These are phyloP conservation scores for Quercus phellos DNA, from an alignment of 331 rosid species.

Conservation along the genomic window DNA sequence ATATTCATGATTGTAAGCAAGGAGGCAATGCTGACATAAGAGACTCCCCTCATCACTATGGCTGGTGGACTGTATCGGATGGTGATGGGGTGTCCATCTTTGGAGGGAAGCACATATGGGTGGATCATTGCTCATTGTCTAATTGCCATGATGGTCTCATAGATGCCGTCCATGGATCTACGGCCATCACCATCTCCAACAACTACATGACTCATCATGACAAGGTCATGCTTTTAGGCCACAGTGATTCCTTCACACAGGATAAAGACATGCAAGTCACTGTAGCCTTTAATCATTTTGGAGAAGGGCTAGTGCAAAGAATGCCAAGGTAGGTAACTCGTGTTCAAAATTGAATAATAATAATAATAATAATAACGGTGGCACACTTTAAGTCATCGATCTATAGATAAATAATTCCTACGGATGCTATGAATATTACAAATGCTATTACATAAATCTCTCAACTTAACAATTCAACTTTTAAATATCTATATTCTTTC, in stretches of 20 bases:
- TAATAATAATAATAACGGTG: background rate
- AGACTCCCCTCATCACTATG: constrained; percentile 59
- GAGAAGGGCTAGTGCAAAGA: constrained; percentile 91
- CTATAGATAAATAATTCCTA: too few relatives aligned
- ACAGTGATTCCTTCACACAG: constrained; percentile 59
- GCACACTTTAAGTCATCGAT: background rate
- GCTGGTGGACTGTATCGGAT: constrained; percentile 64
- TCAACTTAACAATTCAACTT: too few relatives aligned
- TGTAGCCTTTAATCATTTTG: constrained; percentile 76
- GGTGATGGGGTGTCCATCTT: constrained; percentile 72
- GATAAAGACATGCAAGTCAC: constrained; percentile 77
- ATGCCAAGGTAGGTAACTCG: constrained; percentile 66
- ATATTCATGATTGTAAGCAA: constrained; percentile 70
- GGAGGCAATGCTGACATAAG: constrained; percentile 46
- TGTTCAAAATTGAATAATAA: background rate
- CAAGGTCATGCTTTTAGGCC: constrained; percentile 83
- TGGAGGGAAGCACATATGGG: constrained; percentile 52
- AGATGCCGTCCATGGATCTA: constrained; percentile 77
- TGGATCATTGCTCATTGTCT: constrained; percentile 71
- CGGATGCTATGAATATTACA: too few relatives aligned
- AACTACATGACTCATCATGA: constrained; percentile 83
- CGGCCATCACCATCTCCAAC: constrained; percentile 69
- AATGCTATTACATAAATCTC: too few relatives aligned
- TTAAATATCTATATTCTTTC: too few relatives aligned
- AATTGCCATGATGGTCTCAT: constrained; percentile 75